phyloP scores from a whole-genome alignment of 2,329 filamentous ascomycete genomes.

The Metarhizium anisopliae region DNA sequence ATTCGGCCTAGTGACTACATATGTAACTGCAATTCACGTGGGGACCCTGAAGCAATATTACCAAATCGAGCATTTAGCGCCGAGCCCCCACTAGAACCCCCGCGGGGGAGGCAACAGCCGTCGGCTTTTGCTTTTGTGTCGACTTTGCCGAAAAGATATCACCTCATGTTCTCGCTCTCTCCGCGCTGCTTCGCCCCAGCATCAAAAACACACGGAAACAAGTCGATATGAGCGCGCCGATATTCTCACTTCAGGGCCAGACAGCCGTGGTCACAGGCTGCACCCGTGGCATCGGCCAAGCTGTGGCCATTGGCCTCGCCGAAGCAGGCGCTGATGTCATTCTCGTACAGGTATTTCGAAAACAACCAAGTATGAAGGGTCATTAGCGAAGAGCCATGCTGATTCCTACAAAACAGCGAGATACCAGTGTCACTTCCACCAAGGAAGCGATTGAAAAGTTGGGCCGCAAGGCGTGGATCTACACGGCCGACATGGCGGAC shows the following conservation, averaged over 20 bases:
- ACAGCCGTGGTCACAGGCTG: conserved; percentile 49
- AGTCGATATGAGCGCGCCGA: conserved; percentile 12
- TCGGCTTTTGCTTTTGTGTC: too few relatives aligned
- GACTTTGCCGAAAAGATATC: too few relatives aligned
- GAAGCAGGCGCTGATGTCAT: conserved; percentile 50
- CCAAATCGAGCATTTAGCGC: too few relatives aligned
- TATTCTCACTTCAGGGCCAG: conserved; percentile 47
- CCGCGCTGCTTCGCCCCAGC: neutral
- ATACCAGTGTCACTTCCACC: conserved; percentile 38
- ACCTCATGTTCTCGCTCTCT: neutral
- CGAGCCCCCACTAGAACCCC: too few relatives aligned
- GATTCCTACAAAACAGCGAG: conserved; percentile 23
- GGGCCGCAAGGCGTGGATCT: conserved; percentile 57
- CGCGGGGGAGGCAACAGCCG: too few relatives aligned
- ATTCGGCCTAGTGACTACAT: too few relatives aligned
- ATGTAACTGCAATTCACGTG: too few relatives aligned
- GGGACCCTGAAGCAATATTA: too few relatives aligned
- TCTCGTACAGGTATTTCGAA: conserved; percentile 38
- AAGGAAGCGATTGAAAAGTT: conserved; percentile 53
- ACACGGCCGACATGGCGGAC: conserved; percentile 60
- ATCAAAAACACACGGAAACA: neutral
- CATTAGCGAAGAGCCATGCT: neutral
- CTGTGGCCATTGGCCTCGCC: conserved; percentile 47
- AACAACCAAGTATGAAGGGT: too few relatives aligned
- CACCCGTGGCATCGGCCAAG: conserved; percentile 49